Base-by-base conservation (phyloP, 163 green algal species). In the Scenedesmus sp. region DNA sequence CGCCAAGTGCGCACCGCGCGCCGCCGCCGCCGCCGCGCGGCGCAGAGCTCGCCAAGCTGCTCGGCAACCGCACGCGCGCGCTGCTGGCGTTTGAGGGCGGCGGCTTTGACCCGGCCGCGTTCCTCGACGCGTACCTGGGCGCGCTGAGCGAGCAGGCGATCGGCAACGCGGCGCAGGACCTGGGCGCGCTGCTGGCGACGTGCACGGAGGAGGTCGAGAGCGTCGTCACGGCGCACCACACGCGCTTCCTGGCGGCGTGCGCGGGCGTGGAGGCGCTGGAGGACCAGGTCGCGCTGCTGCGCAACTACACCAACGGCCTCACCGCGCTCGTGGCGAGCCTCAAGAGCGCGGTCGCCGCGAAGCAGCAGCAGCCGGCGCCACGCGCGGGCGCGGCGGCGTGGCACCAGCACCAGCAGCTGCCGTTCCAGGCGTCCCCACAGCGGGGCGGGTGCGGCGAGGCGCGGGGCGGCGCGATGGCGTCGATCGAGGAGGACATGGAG, bases 271-370 rank as follows among this genome's bases (percentile, higher is more conserved):
- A 76, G 53, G 75, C 57, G 11, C 53, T 82, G 5, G 63, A 71
- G 26, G 75, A 82, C 44, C 71, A 79, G 74, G 74, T 81, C 36
- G 74, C 74, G 28, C 63, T 82, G 75, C 75, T 82, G 64, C 63
- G 75, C 64, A 82, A 82, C 64, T 82, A 82, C 54, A 63, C 64
- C 53, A 77, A 76, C 24, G 75, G 75, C 22, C 45, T 76, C 28
- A 64, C 75, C 0, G 75, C 75, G 26, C 63, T 82, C 63, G 63
- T 70, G 28, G 53, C 2, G 17, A 76, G 54, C 53, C 63, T 82
- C 24, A 73, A 73, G 62, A 14, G 47, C 5, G 36, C 56, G 0
- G 42, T 62, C 65, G 62, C n/a, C 20, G 17, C 48, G 10, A 70
- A 45, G 24, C 34, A 28, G 18, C 29, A 48, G 48, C 34, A 22